Percentiles rank a stretch among this genome's conserved stretches.
Conservation (phyloP, 73 alveolate species). For the Tetrahymena malaccensis region DNA sequence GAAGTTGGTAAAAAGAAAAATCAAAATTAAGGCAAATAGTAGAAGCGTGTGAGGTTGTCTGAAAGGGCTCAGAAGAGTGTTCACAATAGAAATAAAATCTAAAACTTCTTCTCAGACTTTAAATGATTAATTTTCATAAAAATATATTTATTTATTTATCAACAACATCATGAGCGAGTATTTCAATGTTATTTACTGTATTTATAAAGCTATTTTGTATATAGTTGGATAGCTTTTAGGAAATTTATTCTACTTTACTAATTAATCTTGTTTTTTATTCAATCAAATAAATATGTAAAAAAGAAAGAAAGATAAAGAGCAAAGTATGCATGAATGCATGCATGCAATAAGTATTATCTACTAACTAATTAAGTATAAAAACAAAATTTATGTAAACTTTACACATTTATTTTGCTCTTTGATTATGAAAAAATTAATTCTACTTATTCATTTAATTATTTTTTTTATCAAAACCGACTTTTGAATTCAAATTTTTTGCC, state of each 20-base stretch:
- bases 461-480: too few species aligned
- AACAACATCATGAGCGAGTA: background rate
- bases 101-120: background rate
- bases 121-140: background rate
- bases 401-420: too few species aligned
- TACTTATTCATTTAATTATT: too few species aligned
- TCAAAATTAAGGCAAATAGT: conserved; percentile 17
- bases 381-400: too few species aligned
- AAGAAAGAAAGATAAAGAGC: background rate
- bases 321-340: too few species aligned
- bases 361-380: too few species aligned
- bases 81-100: background rate
- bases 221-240: background rate
- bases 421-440: too few species aligned
- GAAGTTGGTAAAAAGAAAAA: conserved; percentile 24
- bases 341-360: too few species aligned
- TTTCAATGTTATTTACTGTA: background rate
- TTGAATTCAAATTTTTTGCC: background rate
- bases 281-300: background rate
- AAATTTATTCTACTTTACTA: background rate
- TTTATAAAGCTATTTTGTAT: background rate
- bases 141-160: too few species aligned
- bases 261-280: background rate
- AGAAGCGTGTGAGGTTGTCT: conserved; percentile 33
- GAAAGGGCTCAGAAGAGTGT: conserved; percentile 23